These are phyloP conservation scores for Neolentinus lepideus DNA, from an alignment of 1,284 basidiomycete genomes.

Conservation along the genomic window DNA sequence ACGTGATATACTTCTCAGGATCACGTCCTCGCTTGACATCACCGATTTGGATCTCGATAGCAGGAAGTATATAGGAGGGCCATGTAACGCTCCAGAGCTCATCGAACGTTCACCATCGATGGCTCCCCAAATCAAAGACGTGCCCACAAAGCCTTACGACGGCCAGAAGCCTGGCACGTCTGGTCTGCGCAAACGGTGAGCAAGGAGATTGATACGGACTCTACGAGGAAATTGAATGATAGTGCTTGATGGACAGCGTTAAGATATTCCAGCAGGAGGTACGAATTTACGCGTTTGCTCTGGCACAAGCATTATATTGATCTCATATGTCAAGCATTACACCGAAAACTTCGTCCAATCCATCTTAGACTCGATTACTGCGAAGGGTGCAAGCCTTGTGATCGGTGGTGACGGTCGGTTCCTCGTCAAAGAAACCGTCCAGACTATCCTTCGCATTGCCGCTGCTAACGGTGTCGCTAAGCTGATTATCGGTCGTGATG, in stretches of 20 bases:
- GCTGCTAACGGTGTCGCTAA: slow-evolving; percentile 88
- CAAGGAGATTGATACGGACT: slow-evolving; percentile 5
- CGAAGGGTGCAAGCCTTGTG: slow-evolving; percentile 82
- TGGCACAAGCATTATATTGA: slow-evolving; percentile 9
- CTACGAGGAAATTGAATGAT: slow-evolving; percentile 3
- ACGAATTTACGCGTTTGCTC: slow-evolving; percentile 17
- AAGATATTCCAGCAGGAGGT: slow-evolving; percentile 91
- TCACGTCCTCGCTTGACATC: neutral
- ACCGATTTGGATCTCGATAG: neutral
- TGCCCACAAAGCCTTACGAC: slow-evolving; percentile 72
- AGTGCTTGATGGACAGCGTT: slow-evolving; percentile 46
- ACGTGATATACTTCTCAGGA: neutral
- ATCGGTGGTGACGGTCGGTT: slow-evolving; percentile 97
- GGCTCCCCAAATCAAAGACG: slow-evolving; percentile 46
- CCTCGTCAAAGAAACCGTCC: slow-evolving; percentile 86
- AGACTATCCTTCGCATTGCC: slow-evolving; percentile 87
- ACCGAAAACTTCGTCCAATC: slow-evolving; percentile 98
- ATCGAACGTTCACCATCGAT: slow-evolving; percentile 19
- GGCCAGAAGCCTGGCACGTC: slow-evolving; percentile 96
- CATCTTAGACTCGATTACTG: slow-evolving; percentile 87
- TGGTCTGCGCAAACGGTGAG: slow-evolving; percentile 85
- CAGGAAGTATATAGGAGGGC: neutral
- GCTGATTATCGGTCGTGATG: slow-evolving; percentile 85
- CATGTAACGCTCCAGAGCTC: neutral
- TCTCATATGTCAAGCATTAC: slow-evolving; percentile 63